Conservation (phyloP, 169 alveolate genomes). For the Toxoplasma gondii region DNA sequence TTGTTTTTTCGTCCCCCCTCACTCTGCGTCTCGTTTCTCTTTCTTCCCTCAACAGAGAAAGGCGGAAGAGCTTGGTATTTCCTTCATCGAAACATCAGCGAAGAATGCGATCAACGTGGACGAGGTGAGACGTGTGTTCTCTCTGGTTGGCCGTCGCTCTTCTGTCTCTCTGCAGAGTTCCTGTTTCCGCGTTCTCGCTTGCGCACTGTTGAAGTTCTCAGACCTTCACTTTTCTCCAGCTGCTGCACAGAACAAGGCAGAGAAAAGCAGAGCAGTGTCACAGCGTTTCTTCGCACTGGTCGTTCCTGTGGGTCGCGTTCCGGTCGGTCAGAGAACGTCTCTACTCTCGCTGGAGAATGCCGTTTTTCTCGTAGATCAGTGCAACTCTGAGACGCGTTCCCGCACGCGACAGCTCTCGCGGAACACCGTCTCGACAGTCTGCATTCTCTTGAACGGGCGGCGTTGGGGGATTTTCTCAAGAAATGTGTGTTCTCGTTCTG, state of each 20-base stretch:
- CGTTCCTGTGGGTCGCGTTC: no score
- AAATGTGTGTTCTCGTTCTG: no score
- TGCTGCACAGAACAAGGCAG: neutral
- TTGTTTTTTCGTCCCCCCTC: neutral
- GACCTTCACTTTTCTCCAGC: neutral
- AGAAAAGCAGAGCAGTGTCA: no score
- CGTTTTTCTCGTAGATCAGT: no score
- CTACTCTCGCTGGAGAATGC: no score
- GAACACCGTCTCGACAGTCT: no score
- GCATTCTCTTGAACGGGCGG: no score
- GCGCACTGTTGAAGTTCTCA: neutral
- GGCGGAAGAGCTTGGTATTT: conserved; percentile 80
- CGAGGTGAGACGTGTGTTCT: conserved; percentile 46
- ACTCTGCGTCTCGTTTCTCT: neutral
- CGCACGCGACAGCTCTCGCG: no score
- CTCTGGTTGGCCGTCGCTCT: neutral
- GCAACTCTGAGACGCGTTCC: no score
- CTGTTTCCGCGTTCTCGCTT: neutral
- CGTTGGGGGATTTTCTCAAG: no score
- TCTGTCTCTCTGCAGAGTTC: neutral
- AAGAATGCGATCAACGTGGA: conserved; percentile 84
- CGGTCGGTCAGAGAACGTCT: no score
- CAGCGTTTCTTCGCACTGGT: no score
- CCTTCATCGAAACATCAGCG: conserved; percentile 85
- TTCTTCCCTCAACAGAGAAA: conserved; percentile 55